phyloP scores from a whole-genome alignment of 179 eudicot species.

The Pouteria campechiana region DNA sequence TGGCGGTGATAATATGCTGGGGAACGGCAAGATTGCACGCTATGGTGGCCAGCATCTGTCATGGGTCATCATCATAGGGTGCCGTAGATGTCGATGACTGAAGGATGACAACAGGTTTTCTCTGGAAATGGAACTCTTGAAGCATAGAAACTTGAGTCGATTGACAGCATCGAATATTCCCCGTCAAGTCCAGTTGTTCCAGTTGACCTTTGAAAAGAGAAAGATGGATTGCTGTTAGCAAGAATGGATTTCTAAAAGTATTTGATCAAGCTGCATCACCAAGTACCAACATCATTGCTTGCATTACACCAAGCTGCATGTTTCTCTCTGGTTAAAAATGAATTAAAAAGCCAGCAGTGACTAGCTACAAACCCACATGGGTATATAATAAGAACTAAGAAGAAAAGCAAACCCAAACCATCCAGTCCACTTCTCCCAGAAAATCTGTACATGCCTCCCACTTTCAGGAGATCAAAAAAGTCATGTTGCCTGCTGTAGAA shows the following conservation, averaged over 20 bases:
- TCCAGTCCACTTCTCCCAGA: too few species aligned
- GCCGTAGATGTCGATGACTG: conserved; percentile 21
- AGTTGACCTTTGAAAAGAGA: conserved; percentile 30
- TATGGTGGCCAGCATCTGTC: too few species aligned
- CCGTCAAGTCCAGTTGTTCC: conserved; percentile 56
- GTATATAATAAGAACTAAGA: too few species aligned
- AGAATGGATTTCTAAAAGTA: too few species aligned
- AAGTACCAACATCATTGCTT: background rate
- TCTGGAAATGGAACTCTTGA: conserved; percentile 42
- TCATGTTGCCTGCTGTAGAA: too few species aligned
- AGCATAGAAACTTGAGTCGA: conserved; percentile 23
- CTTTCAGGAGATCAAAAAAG: too few species aligned
- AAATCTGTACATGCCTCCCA: too few species aligned
- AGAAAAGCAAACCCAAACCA: too few species aligned
- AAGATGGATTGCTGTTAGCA: too few species aligned
- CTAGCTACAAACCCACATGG: too few species aligned
- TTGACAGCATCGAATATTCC: conserved; percentile 34
- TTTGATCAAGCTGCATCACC: background rate
- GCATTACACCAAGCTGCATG: background rate
- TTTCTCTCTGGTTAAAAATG: background rate
- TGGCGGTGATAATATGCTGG: too few species aligned
- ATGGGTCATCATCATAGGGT: conserved; percentile 80
- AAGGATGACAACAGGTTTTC: conserved; percentile 32
- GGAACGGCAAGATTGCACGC: too few species aligned
- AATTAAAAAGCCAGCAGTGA: background rate